Base-by-base conservation (phyloP, 495 filamentous ascomycete genomes). In the Annulohypoxylon maeteangense region DNA sequence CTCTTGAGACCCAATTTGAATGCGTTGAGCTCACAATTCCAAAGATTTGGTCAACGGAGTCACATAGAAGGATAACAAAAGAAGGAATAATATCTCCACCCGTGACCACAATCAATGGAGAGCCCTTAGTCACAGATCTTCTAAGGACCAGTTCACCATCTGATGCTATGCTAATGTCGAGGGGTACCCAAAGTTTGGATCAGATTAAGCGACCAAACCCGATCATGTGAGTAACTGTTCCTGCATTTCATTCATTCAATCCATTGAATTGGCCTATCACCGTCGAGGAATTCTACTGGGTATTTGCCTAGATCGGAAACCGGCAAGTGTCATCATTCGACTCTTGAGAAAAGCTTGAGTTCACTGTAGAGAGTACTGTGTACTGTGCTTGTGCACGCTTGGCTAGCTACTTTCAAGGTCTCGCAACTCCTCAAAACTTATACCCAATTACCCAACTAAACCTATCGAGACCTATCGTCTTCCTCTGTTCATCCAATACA, bases 121-220 rank as follows among this genome's bases (percentile, higher is more conserved):
- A 62, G 25, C 5, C 55, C 7, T 36, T 47, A 23, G 47, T 55
- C 47, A 32, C 53, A 11, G 64, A 44, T 32, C 31, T 38, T 4
- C 32, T 18, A 27, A 56, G 67, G 53, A 38, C 62, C 12, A 54
- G 62, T 20, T 71, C 50, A 12, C 71, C 70, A 12, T 74, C 74
- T 16, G 64, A 70, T 59, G 60, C 67, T 18, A 44, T 73, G 56
- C 38, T 74, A 58, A 65, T 70, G 56, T 29, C 71, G 11, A 74
- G 60, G 29, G 47, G 63, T 20, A 7, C 34, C 1, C 27, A 62
- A n/a, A 38, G 27, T n/a, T 44, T 40, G 32, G 59, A 62, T 64
- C 48, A 53, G 31, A 59, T 38, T 12, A 63, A 69, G 10, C 59
- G 48, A 20, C 61, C 45, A 63, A 64, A 59, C 4, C 20, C 60